A percentile compares a stretch with the other conserved stretches of the same genome.
Conservation (phyloP, 2,329 filamentous ascomycete genomes). For the Beauveria bassiana region DNA sequence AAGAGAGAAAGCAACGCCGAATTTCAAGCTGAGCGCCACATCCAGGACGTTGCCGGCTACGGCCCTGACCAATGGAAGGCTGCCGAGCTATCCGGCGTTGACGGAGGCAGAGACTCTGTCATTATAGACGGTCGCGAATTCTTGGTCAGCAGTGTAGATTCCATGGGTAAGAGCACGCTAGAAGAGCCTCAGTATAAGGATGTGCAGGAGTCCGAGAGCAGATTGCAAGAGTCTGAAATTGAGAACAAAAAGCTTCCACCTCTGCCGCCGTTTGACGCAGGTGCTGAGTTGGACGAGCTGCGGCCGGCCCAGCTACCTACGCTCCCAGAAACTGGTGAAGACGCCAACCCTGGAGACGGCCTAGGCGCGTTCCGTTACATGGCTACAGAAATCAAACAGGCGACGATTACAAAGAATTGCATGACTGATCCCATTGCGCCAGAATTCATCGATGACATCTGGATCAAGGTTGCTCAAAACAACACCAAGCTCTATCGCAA, state of each 20-base stretch:
- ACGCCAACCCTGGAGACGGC: slow-evolving; percentile 73
- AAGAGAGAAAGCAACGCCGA: slow-evolving; percentile 17
- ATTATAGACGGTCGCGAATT: slow-evolving; percentile 64
- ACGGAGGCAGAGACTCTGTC: slow-evolving; percentile 62
- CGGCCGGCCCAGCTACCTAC: slow-evolving; percentile 62
- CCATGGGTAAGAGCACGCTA: slow-evolving; percentile 57
- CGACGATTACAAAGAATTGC: slow-evolving; percentile 77
- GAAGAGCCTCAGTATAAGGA: slow-evolving; percentile 24
- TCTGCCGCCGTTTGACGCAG: slow-evolving; percentile 45
- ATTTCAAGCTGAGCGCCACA: not conserved
- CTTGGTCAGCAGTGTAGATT: slow-evolving; percentile 53
- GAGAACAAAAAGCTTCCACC: slow-evolving; percentile 50
- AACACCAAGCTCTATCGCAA: slow-evolving; percentile 91
- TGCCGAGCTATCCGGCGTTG: slow-evolving; percentile 52
- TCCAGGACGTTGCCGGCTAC: slow-evolving; percentile 68
- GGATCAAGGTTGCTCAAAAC: slow-evolving; percentile 81
- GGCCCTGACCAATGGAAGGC: slow-evolving; percentile 69
- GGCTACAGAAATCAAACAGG: slow-evolving; percentile 62
- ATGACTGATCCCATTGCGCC: slow-evolving; percentile 86
- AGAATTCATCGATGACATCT: slow-evolving; percentile 78
- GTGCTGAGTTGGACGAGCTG: slow-evolving; percentile 60
- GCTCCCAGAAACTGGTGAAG: slow-evolving; percentile 65
- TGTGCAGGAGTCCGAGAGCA: slow-evolving; percentile 11
- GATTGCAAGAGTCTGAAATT: slow-evolving; percentile 24
- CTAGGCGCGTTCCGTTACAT: slow-evolving; percentile 42